phyloP scores from a whole-genome alignment of 768 basidiomycete genomes.

The Lactarius indigo region DNA sequence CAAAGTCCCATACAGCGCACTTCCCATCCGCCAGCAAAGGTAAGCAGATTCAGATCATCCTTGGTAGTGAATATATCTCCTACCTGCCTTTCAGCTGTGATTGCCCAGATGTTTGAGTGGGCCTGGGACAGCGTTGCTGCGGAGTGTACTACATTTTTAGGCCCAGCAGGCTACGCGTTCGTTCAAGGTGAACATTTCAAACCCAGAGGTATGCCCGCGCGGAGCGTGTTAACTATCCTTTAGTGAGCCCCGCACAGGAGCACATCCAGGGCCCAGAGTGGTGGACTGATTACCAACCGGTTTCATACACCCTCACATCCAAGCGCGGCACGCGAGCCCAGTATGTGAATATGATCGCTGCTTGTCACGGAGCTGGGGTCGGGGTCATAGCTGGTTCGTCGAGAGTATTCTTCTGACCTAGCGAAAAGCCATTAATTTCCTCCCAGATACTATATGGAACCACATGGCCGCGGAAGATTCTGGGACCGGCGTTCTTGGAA shows the following conservation, averaged over 20 bases:
- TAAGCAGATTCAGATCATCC: neutral
- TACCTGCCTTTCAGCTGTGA: slow-evolving; percentile 37
- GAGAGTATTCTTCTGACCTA: slow-evolving; percentile 13
- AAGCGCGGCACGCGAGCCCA: slow-evolving; percentile 61
- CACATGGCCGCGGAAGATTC: slow-evolving; percentile 57
- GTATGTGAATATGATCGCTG: slow-evolving; percentile 40
- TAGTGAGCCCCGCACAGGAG: slow-evolving; percentile 52
- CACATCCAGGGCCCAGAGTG: slow-evolving; percentile 57
- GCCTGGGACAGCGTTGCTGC: slow-evolving; percentile 48
- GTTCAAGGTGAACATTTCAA: slow-evolving; percentile 48
- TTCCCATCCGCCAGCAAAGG: neutral
- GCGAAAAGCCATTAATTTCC: slow-evolving; percentile 28
- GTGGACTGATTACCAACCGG: slow-evolving; percentile 75
- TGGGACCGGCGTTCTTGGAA: slow-evolving; percentile 33
- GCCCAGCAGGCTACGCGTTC: slow-evolving; percentile 59
- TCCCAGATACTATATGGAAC: slow-evolving; percentile 53
- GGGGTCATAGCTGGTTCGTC: slow-evolving; percentile 38
- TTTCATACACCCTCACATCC: slow-evolving; percentile 60
- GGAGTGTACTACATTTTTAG: slow-evolving; percentile 64
- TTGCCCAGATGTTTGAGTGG: slow-evolving; percentile 74
- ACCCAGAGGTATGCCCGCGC: neutral
- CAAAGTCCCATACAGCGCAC: neutral
- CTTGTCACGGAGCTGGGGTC: slow-evolving; percentile 40
- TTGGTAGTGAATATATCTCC: neutral
- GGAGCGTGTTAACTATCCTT: neutral